These are phyloP conservation scores for Letharia lupina DNA, from an alignment of 495 filamentous ascomycete genomes.

Conservation along the genomic window DNA sequence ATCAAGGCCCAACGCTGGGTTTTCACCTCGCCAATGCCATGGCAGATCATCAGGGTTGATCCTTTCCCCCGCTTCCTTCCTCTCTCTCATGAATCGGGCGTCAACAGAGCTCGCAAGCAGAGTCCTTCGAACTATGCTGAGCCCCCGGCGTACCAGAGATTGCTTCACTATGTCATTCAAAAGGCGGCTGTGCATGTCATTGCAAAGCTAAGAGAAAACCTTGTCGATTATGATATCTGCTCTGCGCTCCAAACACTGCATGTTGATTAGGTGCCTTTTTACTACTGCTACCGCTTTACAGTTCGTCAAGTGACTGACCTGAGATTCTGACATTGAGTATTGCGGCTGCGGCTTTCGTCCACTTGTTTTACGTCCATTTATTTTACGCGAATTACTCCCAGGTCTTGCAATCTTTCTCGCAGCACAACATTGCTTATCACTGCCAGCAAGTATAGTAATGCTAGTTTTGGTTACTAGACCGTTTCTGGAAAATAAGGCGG, in stretches of 20 bases:
- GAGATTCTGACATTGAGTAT: not conserved
- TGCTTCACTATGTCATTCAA: not conserved
- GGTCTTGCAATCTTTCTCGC: not conserved
- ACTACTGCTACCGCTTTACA: not conserved
- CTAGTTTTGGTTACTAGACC: not conserved
- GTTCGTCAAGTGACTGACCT: not conserved
- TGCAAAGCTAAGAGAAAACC: not conserved
- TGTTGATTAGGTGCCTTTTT: not conserved
- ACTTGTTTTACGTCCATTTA: not conserved
- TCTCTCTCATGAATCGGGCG: not conserved
- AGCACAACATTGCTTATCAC: not conserved
- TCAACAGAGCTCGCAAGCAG: not conserved
- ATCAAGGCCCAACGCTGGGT: not conserved
- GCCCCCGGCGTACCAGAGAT: not conserved
- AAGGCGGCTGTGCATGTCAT: not conserved
- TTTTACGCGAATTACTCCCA: not conserved
- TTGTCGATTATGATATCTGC: not conserved
- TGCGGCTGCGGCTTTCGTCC: not conserved
- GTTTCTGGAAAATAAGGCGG: not conserved
- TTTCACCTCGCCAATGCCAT: not conserved
- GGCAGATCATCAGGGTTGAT: not conserved
- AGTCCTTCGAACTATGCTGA: not conserved
- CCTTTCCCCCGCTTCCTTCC: not conserved
- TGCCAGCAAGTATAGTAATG: not conserved
- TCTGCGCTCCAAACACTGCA: not conserved